Percentiles rank a stretch among this genome's conserved stretches.
Evolutionary conservation across 495 filamentous ascomycete genomes (phyloP).

Genomic region (Penicillium egyptiacum): DNA sequence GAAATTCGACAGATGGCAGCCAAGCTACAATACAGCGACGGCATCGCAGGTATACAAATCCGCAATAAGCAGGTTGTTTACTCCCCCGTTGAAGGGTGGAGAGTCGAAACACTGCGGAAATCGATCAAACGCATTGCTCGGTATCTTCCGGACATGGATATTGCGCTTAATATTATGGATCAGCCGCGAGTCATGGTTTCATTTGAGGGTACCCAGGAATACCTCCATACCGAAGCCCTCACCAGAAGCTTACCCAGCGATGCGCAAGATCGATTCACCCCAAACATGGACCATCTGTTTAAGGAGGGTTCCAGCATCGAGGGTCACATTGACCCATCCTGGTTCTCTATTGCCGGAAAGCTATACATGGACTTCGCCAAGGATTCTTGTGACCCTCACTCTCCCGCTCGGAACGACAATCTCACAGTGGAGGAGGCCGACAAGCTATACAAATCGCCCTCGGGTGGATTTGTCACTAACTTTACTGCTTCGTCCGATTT

Average conservation of each 20-base stretch:
- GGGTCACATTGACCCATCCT: constrained; percentile 21
- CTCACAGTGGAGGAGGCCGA: constrained; percentile 37
- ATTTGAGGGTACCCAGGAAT: constrained; percentile 62
- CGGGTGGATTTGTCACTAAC: constrained; percentile 63
- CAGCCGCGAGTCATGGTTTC: constrained; percentile 66
- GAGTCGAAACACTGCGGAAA: constrained; percentile 60
- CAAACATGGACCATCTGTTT: constrained; percentile 28
- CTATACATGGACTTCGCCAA: constrained; percentile 65
- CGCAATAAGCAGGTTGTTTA: constrained; percentile 54
- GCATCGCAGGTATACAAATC: constrained; percentile 57
- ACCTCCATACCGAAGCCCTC: constrained; percentile 54
- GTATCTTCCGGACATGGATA: constrained; percentile 68
- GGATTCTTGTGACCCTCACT: constrained; percentile 60
- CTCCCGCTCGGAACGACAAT: constrained; percentile 50
- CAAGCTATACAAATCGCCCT: constrained; percentile 31
- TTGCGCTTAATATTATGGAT: constrained; percentile 68
- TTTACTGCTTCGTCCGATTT: constrained; percentile 64
- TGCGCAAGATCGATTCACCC: constrained; percentile 39
- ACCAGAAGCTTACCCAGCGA: constrained; percentile 42
- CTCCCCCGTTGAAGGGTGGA: constrained; percentile 58
- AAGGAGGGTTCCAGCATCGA: constrained; percentile 22
- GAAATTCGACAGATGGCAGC: constrained; percentile 54
- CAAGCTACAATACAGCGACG: constrained; percentile 48
- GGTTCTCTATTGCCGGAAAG: constrained; percentile 29
- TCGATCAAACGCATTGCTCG: constrained; percentile 58